Percentiles rank a stretch among this genome's conserved stretches.
Conservation (phyloP, 768 basidiomycete species). For the Phanerodontia chrysosporium region DNA sequence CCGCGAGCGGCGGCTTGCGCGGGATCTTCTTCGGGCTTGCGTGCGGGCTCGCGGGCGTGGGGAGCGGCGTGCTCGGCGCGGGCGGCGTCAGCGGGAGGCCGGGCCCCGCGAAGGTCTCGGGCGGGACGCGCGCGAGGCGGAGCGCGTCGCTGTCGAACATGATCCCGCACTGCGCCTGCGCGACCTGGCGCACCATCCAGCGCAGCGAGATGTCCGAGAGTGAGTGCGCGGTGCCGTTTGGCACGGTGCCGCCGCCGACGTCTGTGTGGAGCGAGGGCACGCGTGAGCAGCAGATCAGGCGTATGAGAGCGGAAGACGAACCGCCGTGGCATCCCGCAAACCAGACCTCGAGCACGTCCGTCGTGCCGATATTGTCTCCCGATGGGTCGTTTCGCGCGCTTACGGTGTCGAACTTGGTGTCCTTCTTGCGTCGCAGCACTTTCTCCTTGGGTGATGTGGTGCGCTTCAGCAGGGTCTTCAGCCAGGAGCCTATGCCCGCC, state of each 20-base stretch:
- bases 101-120: constrained; percentile 14
- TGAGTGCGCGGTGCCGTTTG: constrained; percentile 35
- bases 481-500: too few relatives aligned
- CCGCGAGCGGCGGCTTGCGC: background rate
- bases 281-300: background rate
- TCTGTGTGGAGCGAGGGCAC: constrained; percentile 33
- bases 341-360: constrained; percentile 77
- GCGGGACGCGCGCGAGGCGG: constrained; percentile 36
- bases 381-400: constrained; percentile 1
- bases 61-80: background rate
- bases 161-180: constrained; percentile 54
- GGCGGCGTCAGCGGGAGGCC: constrained; percentile 14
- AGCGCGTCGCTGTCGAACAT: constrained; percentile 51
- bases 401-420: background rate
- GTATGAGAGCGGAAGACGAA: constrained; percentile 27
- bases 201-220: constrained; percentile 61
- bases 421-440: background rate
- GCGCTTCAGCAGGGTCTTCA: background rate
- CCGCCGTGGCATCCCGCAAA: constrained; percentile 72
- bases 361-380: constrained; percentile 5
- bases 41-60: background rate
- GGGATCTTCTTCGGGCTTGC: background rate
- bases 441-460: background rate
- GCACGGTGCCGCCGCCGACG: constrained; percentile 62
- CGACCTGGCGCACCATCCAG: constrained; percentile 77